Base-by-base conservation (phyloP, 2,329 filamentous ascomycete genomes). In the Phaeomoniella chlamydospora region DNA sequence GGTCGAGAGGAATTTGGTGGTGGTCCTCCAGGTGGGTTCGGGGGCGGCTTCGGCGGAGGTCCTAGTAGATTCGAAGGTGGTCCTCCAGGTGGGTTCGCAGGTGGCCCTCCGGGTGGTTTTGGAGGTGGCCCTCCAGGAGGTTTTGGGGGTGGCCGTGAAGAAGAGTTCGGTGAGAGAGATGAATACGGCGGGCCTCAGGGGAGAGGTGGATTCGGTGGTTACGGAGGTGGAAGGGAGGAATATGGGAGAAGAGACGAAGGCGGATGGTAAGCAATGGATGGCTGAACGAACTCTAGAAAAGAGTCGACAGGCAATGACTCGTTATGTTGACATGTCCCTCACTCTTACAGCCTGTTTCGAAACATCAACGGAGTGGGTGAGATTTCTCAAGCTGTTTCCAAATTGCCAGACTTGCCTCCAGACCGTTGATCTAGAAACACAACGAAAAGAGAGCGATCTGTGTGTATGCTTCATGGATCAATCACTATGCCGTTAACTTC, bases 81-180 rank as follows among this genome's bases (percentile, higher is more conserved):
- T n/a, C 22, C n/a, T n/a, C n/a, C n/a, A n/a, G 13, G 35, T 38
- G 13, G 45, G 36, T 49, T 50, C 17, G 43, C 44, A 22, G 42
- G 50, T 15, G 39, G 51, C 15, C 46, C n/a, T n/a, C n/a, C n/a
- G n/a, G n/a, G n/a, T n/a, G n/a, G n/a, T n/a, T 26, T 9, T n/a
- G 22, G 22, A 26, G 22, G 22, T 26, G n/a, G 22, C 22, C 22
- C n/a, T n/a, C n/a, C n/a, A n/a, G 13, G 35, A 39, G 13, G 45
- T 37, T 49, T 50, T 17, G 43, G 45, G 22, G 42, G 50, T 15
- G 39, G 51, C 15, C 46, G 54, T 22, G 49, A 54, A 40, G 37
- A 48, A 13, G 40, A 35, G 14, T 12, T 35, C 16, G 18, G 31
- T 29, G 34, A 37, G 13, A 18, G 40, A 12, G 36, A 39, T 38